Evolutionary conservation across 2,329 filamentous ascomycete species (phyloP), one percentile per base, ranked within the genome.

Genomic region (Rhytidhysteron rufulum): DNA sequence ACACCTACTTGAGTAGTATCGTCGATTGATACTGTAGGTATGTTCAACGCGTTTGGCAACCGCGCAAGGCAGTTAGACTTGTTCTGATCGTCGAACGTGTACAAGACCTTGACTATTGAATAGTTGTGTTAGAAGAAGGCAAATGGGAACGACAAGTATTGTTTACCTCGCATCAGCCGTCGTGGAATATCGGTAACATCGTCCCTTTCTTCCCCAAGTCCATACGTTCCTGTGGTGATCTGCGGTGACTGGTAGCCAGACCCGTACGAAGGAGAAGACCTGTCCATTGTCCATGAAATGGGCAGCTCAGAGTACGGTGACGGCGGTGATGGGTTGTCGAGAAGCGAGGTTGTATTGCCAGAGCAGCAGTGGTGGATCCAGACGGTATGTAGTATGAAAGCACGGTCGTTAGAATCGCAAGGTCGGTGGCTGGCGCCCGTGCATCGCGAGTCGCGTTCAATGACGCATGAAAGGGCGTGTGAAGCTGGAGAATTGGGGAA

Each of bases 81-180:
- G 69, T 82, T 85, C 51, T 91, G 84, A 60, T 84, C 83, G 65
- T 97, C 90, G 69, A 97, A 96, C 22, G 89, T 95, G 69, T 97
- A 98, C 45, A 95, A 83, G 36, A 97, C 86, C 75, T 97, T 97
- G 67, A 97, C 90, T 95, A 66, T 22, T 25, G 38, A 19, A 25
- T n/a, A 10, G 10, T 10, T 7, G 32, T 27, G 48, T 58, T 49
- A 58, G 54, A 17, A 36, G 16, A 58, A 34, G 34, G 25, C 25
- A 34, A 30, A 29, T 31, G 37, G 16, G 30, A 44, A 37, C 43
- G 45, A 38, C 43, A 47, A 35, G 25, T 40, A 43, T 30, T 38
- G 35, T 62, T 57, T 63, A 65, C 67, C 67, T 67, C 71, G 67
- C 72, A 75, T 75, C 33, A 67, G 63, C 40, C 65, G 57, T 45